Evolutionary conservation across 78 protist genomes (phyloP).

Genomic region (Polysphondylium violaceum): DNA sequence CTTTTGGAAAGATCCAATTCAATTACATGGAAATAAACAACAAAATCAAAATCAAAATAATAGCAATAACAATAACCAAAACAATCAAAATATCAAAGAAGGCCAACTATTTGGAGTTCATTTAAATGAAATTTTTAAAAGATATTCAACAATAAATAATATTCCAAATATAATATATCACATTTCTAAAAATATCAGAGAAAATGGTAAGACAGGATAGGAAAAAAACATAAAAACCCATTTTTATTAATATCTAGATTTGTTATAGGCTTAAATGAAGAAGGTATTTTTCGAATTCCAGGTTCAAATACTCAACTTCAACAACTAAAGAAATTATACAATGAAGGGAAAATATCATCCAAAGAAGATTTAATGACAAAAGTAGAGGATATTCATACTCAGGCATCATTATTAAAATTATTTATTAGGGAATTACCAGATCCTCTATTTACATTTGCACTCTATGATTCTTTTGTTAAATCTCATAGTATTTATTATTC

Average conservation of each 20-base stretch:
- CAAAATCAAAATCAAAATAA: not conserved
- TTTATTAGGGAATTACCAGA: conserved; percentile 78
- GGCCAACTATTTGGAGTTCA: conserved; percentile 35
- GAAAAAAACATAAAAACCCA: not conserved
- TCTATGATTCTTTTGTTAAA: conserved; percentile 72
- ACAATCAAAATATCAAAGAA: conserved; percentile 1
- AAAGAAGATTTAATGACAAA: not conserved
- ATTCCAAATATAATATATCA: conserved; percentile 40
- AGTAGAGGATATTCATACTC: conserved; percentile 70
- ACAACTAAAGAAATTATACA: conserved; percentile 41
- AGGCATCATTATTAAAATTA: conserved; percentile 69
- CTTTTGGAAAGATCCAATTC: conserved; percentile 30
- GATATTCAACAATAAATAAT: conserved; percentile 8
- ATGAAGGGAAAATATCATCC: conserved; percentile 41
- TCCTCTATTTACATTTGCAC: conserved; percentile 61
- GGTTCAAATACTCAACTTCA: conserved; percentile 40
- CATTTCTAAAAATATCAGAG: conserved; percentile 47
- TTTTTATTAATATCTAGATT: not conserved
- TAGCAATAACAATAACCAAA: not conserved
- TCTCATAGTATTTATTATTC: too few relatives aligned
- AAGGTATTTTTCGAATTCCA: conserved; percentile 69
- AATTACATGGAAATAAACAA: not conserved
- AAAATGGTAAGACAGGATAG: not conserved
- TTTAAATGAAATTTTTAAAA: conserved; percentile 44
- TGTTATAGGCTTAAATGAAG: conserved; percentile 19